Evolutionary conservation across 306 rosid genomes (phyloP).

Genomic region (Sesbania bispinosa): DNA sequence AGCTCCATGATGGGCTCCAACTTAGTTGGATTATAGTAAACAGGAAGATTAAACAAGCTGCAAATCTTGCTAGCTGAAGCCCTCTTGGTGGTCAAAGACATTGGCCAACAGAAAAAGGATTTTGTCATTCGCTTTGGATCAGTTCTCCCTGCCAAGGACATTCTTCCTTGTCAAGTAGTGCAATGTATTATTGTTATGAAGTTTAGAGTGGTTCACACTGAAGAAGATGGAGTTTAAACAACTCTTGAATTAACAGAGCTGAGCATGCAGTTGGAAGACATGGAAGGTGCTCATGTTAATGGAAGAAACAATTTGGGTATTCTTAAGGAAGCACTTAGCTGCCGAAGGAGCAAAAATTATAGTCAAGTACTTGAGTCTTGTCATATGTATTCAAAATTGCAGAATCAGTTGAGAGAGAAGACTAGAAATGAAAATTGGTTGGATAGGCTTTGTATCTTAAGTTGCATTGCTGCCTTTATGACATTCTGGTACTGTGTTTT

Average conservation of each 20-base stretch:
- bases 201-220: conserved; percentile 60
- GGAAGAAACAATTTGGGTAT: conserved; percentile 79
- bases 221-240: conserved; percentile 57
- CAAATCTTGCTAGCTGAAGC: conserved; percentile 88
- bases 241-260: conserved; percentile 64
- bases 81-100: conserved; percentile 88
- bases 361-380: conserved; percentile 76
- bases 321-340: conserved; percentile 72
- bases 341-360: conserved; percentile 68
- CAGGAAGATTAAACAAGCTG: conserved; percentile 73
- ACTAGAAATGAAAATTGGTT: conserved; percentile 76
- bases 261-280: conserved; percentile 90
- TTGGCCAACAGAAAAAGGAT: conserved; percentile 91
- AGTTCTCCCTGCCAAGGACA: conserved; percentile 70
- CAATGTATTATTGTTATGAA: conserved; percentile 84
- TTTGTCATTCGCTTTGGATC: conserved; percentile 82
- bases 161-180: conserved; percentile 75
- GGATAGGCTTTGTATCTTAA: conserved; percentile 39
- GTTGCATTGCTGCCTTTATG: conserved; percentile 43
- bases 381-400: conserved; percentile 62
- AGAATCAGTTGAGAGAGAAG: conserved; percentile 76
- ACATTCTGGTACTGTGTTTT: conserved; percentile 45
- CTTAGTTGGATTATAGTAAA: conserved; percentile 87
- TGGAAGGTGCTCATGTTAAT: conserved; percentile 77
- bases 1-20: conserved; percentile 70